phyloP scores from a whole-genome alignment of 768 basidiomycete genomes.

The Phallus indusiatus region DNA sequence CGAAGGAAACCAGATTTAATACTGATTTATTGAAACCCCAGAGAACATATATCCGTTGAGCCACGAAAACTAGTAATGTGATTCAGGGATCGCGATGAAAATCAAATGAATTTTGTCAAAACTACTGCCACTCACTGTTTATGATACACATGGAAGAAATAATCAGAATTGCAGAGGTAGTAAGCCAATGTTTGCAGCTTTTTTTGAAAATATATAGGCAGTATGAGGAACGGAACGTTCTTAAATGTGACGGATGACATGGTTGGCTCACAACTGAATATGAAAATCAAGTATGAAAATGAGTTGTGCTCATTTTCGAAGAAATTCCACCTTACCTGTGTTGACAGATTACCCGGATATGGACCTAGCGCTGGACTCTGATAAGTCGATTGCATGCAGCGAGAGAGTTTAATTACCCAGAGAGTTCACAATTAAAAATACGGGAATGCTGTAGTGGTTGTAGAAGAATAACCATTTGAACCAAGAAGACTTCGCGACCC shows the following conservation, averaged over 20 bases:
- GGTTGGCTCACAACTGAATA: too few relatives aligned
- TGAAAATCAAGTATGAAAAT: neutral
- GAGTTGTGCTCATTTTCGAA: neutral
- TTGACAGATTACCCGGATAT: neutral
- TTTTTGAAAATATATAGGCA: too few relatives aligned
- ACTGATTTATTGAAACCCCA: neutral
- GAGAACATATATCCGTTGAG: neutral
- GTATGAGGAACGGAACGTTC: too few relatives aligned
- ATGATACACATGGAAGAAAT: neutral
- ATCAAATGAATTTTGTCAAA: neutral
- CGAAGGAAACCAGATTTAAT: neutral
- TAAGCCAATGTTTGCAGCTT: neutral
- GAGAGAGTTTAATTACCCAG: constrained; percentile 15
- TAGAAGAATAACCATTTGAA: constrained; percentile 32
- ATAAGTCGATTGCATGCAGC: neutral
- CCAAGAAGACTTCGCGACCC: constrained; percentile 27
- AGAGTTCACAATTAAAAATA: constrained; percentile 17
- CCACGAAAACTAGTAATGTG: neutral
- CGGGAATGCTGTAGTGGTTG: constrained; percentile 30
- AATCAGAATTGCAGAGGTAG: neutral
- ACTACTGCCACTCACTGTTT: neutral
- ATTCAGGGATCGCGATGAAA: neutral
- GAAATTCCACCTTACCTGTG: neutral
- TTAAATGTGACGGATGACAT: too few relatives aligned
- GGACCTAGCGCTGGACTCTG: neutral